Evolutionary conservation across 192 early-diverging fungal genomes (phyloP), one percentile per base, ranked within the genome.

Genomic region (Mortierella claussenii): DNA sequence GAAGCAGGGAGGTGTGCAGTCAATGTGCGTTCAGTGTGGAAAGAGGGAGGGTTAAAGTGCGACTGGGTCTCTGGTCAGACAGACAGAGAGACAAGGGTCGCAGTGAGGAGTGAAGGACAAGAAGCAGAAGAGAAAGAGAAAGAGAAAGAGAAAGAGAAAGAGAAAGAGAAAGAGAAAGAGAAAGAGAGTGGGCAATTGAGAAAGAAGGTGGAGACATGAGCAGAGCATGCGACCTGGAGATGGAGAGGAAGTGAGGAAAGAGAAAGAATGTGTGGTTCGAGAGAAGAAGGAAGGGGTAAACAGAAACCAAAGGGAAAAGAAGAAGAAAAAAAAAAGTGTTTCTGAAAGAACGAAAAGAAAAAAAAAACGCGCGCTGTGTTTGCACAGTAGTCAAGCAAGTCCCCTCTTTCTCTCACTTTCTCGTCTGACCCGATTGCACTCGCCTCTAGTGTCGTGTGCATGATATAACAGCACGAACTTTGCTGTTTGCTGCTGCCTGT

Each of bases 101-200:
- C 26, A 6, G 49, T 55, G 33, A 48, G 48, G 33, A 30, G 47
- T 47, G 33, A 47, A 49, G 37, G 51, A 32, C 23, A 60, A 47
- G 21, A 33, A 60, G 52, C 47, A 42, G 58, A 50, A 49, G 33
- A 28, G 48, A 13, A 53, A 23, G 64, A 21, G 20, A 20, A 68
- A 46, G 51, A 68, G 65, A 55, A 21, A 49, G 3, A 36, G 32
- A 50, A 46, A 32, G 37, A 62, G 26, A 27, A 54, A 28, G 66
- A 47, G 26, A 62, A 13, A 62, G 55, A 52, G 51, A 37, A 42
- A 49, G 23, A 62, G 8, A 33, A 6, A 40, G 18, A 50, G 28
- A 34, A 26, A 13, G 45, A 60, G 30, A 30, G 34, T 31, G 5
- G 23, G 58, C 21, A 13, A 40, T 8, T 13, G 20, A 27, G 27